Evolutionary conservation across 352 stramenopile species (phyloP).

Genomic region (Pythium grandisporangium): DNA sequence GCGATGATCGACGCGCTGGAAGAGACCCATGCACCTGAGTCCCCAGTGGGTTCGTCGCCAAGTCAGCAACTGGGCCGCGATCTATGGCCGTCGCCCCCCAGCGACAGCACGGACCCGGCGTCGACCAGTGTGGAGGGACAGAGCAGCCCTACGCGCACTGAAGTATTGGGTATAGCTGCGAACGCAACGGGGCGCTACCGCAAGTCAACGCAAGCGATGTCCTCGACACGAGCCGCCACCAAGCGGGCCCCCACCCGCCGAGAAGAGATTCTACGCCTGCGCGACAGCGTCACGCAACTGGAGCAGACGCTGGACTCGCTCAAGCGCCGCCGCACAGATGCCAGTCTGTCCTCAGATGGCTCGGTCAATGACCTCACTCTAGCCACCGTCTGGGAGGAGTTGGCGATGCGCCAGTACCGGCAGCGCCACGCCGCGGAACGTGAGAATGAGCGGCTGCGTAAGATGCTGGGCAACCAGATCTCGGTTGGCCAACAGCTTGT

Average conservation of each 20-base stretch:
- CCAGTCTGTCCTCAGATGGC: too few species aligned
- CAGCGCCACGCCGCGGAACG: neutral
- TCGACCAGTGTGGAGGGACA: too few species aligned
- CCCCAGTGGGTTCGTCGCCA: too few species aligned
- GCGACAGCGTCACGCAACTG: neutral
- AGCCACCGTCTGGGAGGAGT: neutral
- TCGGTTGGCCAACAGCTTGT: neutral
- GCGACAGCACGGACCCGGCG: too few species aligned
- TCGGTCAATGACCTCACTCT: neutral
- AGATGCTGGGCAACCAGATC: neutral
- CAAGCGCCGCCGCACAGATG: neutral
- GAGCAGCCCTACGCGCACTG: too few species aligned
- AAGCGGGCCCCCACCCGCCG: neutral
- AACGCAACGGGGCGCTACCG: too few species aligned
- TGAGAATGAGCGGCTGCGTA: neutral
- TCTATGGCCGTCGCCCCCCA: too few species aligned
- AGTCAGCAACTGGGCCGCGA: too few species aligned
- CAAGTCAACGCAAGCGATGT: too few species aligned
- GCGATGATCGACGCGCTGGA: slow-evolving; percentile 5
- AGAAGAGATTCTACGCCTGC: neutral
- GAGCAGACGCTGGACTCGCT: neutral
- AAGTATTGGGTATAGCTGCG: too few species aligned
- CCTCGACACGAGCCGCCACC: too few species aligned
- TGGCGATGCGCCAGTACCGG: neutral
- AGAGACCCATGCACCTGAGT: too few species aligned